Conservation (phyloP, 2,329 filamentous ascomycete genomes). For the Talaromyces sp. region DNA sequence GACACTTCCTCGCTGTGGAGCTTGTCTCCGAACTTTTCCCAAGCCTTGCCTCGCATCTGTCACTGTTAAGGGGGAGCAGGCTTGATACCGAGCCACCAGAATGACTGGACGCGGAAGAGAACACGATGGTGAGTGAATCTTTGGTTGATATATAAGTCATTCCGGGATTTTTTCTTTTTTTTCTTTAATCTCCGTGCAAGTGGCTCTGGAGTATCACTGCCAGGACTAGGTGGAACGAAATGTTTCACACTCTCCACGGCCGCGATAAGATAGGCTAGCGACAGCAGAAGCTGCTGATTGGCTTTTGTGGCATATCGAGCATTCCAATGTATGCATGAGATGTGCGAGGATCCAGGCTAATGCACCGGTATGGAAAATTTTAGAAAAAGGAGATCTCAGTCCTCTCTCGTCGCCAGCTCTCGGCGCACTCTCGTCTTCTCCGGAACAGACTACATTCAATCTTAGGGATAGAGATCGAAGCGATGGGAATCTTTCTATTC, state of each 20-base stretch:
- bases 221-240: neutral
- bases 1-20: conserved; percentile 19
- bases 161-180: neutral
- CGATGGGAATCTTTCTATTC: conserved; percentile 44
- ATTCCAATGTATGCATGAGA: conserved; percentile 12
- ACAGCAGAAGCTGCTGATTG: conserved; percentile 4
- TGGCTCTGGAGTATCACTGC: neutral
- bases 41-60: conserved; percentile 3
- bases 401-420: conserved; percentile 34
- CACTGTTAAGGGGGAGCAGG: conserved; percentile 1
- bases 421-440: conserved; percentile 32
- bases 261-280: conserved; percentile 11
- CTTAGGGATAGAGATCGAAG: conserved; percentile 49
- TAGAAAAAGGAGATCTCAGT: conserved; percentile 34
- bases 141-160: neutral
- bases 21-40: conserved; percentile 16
- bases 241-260: neutral
- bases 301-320: conserved; percentile 11
- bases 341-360: conserved; percentile 8
- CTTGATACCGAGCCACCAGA: conserved; percentile 12
- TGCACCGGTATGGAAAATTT: neutral
- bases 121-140: conserved; percentile 35
- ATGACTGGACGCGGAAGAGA: conserved; percentile 34
- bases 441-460: conserved; percentile 32
- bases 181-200: neutral